Conservation (phyloP, 176 grass and related monocot species). For the Elymus sibiricus region DNA sequence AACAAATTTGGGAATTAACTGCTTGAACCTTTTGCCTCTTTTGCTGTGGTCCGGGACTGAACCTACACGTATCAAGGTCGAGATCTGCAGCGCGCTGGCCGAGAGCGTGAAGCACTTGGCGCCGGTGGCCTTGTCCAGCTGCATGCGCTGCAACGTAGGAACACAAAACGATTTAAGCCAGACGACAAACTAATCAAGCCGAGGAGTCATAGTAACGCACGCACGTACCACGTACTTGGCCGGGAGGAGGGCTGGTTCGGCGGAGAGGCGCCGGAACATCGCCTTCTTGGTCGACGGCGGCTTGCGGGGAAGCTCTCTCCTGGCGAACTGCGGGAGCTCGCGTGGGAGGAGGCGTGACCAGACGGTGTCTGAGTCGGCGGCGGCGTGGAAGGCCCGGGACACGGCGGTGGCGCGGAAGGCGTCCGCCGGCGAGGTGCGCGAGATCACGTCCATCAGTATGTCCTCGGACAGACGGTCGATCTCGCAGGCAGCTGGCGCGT, state of each 20-base stretch:
- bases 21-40: slow-evolving; percentile 23
- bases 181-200: neutral
- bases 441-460: slow-evolving; percentile 30
- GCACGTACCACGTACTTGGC: slow-evolving; percentile 27
- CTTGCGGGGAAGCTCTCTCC: slow-evolving; percentile 14
- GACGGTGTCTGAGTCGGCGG: slow-evolving; percentile 52
- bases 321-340: slow-evolving; percentile 19
- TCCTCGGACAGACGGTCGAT: no score
- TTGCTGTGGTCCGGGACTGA: neutral
- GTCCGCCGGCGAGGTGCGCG: slow-evolving; percentile 37
- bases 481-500: no score
- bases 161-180: neutral
- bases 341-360: slow-evolving; percentile 51
- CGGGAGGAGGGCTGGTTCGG: slow-evolving; percentile 33
- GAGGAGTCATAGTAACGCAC: neutral
- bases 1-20: no score
- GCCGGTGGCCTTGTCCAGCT: no score
- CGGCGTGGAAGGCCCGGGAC: slow-evolving; percentile 36
- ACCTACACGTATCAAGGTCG: slow-evolving; percentile 29
- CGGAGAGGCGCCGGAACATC: slow-evolving; percentile 40
- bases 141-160: no score
- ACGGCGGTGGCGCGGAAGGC: slow-evolving; percentile 38
- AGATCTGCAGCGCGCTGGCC: slow-evolving; percentile 39
- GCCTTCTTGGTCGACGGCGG: slow-evolving; percentile 34
- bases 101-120: no score